A percentile compares a stretch with the other conserved stretches of the same genome.
Evolutionary conservation across 2,329 filamentous ascomycete species (phyloP).

Genomic region (Chalara sp.): DNA sequence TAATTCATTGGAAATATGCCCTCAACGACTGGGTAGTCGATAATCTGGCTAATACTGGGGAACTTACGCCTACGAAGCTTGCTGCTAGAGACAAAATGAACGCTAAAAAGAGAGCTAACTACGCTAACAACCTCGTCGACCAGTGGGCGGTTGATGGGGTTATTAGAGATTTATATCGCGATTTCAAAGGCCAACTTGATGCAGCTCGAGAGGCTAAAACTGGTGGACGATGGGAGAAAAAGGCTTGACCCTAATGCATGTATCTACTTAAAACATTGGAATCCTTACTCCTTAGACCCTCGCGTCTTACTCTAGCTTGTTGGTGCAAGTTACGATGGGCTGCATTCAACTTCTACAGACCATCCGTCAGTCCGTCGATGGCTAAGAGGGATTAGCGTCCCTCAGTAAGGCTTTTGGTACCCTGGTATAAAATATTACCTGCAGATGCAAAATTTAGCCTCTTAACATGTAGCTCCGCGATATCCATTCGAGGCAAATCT

Average conservation of each 20-base stretch:
- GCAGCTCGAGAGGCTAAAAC: not conserved
- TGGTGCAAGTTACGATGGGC: no score
- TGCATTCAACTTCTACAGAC: no score
- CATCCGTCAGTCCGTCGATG: no score
- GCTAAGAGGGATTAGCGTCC: no score
- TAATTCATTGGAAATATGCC: conserved; percentile 70
- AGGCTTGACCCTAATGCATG: not conserved
- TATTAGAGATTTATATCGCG: conserved; percentile 53
- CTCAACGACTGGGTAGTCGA: conserved; percentile 67
- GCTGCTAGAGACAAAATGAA: conserved; percentile 55
- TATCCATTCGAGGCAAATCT: no score
- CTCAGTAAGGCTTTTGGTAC: no score
- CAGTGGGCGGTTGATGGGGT: conserved; percentile 53
- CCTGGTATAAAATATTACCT: no score
- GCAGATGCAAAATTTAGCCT: no score
- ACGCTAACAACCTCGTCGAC: conserved; percentile 58
- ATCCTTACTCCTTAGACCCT: no score
- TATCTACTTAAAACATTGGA: no score
- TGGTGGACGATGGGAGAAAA: not conserved
- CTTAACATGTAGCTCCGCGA: no score
- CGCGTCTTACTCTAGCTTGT: no score
- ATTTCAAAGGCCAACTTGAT: conserved; percentile 49
- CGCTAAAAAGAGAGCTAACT: conserved; percentile 48
- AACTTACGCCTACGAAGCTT: conserved; percentile 50
- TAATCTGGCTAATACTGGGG: conserved; percentile 50